Conservation (phyloP, 73 alveolate genomes). For the Paramecium sexaurelia region DNA sequence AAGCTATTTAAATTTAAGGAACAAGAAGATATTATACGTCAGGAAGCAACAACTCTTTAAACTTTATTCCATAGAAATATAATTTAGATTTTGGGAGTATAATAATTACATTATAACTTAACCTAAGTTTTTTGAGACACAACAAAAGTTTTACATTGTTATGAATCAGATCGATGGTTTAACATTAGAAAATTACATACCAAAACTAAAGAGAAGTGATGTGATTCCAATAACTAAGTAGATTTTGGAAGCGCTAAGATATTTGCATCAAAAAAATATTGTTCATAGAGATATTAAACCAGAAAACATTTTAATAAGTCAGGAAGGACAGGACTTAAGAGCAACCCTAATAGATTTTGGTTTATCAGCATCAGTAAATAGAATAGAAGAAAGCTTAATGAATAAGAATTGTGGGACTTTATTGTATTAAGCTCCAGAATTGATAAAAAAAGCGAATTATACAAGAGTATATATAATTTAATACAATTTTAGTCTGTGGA, state of each 20-base stretch:
- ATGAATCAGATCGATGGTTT: conserved; percentile 25
- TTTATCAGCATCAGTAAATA: neutral
- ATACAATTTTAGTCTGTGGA: neutral
- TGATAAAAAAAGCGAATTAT: conserved; percentile 70
- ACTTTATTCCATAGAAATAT: neutral
- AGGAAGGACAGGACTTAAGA: neutral
- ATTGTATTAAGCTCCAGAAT: conserved; percentile 78
- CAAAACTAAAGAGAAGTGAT: neutral
- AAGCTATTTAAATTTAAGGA: neutral
- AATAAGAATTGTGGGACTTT: conserved; percentile 77
- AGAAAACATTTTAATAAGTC: neutral
- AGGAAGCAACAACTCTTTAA: neutral
- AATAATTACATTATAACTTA: neutral
- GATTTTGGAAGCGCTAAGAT: neutral
- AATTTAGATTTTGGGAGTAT: neutral
- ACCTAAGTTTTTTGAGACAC: neutral
- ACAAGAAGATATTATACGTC: neutral
- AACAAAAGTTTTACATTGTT: neutral
- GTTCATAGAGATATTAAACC: conserved; percentile 44
- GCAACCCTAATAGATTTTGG: neutral
- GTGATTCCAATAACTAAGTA: neutral
- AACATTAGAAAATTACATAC: neutral
- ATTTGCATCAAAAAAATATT: neutral
- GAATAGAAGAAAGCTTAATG: neutral
- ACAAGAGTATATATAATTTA: neutral